Conservation (phyloP, 176 grass and related monocot genomes). For the Cenchrus purpureus region DNA sequence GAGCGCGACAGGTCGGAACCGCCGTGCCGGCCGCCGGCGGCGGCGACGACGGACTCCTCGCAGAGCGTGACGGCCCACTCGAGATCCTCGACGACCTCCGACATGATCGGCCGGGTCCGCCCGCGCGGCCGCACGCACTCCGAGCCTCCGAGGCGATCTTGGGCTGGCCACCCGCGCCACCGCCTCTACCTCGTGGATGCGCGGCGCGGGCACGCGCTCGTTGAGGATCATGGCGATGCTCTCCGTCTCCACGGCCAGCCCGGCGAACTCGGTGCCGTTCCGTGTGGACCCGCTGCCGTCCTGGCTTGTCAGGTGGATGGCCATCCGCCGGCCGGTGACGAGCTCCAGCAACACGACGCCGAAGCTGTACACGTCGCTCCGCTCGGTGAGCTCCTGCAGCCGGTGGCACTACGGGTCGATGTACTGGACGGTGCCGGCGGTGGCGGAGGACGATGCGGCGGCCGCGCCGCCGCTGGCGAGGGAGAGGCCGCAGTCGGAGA, state of each 20-base stretch:
- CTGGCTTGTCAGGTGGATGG: constrained; percentile 58
- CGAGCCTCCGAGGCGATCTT: constrained; percentile 50
- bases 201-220: constrained; percentile 44
- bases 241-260: constrained; percentile 51
- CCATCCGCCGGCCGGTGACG: constrained; percentile 70
- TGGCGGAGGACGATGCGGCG: neutral
- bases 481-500: constrained; percentile 92
- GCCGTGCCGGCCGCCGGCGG: constrained; percentile 17
- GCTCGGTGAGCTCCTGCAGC: constrained; percentile 71
- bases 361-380: constrained; percentile 98
- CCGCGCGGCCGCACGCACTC: constrained; percentile 61
- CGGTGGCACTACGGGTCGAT: constrained; percentile 98
- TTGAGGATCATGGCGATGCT: constrained; percentile 51
- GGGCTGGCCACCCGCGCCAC: constrained; percentile 48
- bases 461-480: constrained; percentile 27
- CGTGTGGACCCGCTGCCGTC: constrained; percentile 64
- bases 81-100: constrained; percentile 69
- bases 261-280: constrained; percentile 77
- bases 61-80: constrained; percentile 73
- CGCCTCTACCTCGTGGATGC: constrained; percentile 54
- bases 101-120: constrained; percentile 66
- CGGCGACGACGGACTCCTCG: constrained; percentile 31
- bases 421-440: constrained; percentile 85
- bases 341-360: constrained; percentile 90
- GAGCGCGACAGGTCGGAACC: constrained; percentile 53